A percentile compares a stretch with the other conserved stretches of the same genome.
phyloP scores from a whole-genome alignment of 148 eudicot genomes.

The Polygonum aviculare region DNA sequence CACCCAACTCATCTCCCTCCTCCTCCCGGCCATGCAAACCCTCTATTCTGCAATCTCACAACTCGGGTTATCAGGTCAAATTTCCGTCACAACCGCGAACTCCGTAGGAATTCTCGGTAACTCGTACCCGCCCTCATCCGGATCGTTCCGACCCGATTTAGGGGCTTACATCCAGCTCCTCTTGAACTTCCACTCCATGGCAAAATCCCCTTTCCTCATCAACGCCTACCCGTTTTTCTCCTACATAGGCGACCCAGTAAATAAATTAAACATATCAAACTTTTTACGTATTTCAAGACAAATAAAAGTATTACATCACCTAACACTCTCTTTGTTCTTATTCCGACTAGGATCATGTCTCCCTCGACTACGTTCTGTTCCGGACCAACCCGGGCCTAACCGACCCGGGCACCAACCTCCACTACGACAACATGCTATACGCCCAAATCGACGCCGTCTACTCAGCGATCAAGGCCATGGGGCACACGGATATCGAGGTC shows the following conservation, averaged over 20 bases:
- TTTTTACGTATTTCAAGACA: too few relatives aligned
- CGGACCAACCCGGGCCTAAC: slow-evolving; percentile 10
- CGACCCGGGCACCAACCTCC: slow-evolving; percentile 11
- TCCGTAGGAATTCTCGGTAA: background rate
- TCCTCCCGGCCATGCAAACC: slow-evolving; percentile 13
- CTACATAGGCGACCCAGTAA: slow-evolving; percentile 6
- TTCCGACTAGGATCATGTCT: background rate
- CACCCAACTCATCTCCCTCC: background rate
- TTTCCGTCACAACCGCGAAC: slow-evolving; percentile 10
- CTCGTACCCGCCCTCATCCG: slow-evolving; percentile 15
- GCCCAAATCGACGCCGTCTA: slow-evolving; percentile 19
- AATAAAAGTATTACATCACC: too few relatives aligned
- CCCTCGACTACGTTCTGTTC: slow-evolving; percentile 11
- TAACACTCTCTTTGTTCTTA: too few relatives aligned
- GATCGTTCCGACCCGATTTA: slow-evolving; percentile 6
- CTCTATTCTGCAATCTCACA: slow-evolving; percentile 4
- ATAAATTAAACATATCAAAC: too few relatives aligned
- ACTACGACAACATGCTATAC: slow-evolving; percentile 15
- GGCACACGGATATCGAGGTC: slow-evolving; percentile 1
- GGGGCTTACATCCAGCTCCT: background rate
- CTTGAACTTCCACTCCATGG: slow-evolving; percentile 10
- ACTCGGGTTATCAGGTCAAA: slow-evolving; percentile 6
- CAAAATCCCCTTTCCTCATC: slow-evolving; percentile 12
- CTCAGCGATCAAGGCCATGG: slow-evolving; percentile 6
- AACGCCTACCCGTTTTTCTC: slow-evolving; percentile 18